Base-by-base conservation (phyloP, 1,284 basidiomycete genomes). In the Pseudozyma tsukubaensis region DNA sequence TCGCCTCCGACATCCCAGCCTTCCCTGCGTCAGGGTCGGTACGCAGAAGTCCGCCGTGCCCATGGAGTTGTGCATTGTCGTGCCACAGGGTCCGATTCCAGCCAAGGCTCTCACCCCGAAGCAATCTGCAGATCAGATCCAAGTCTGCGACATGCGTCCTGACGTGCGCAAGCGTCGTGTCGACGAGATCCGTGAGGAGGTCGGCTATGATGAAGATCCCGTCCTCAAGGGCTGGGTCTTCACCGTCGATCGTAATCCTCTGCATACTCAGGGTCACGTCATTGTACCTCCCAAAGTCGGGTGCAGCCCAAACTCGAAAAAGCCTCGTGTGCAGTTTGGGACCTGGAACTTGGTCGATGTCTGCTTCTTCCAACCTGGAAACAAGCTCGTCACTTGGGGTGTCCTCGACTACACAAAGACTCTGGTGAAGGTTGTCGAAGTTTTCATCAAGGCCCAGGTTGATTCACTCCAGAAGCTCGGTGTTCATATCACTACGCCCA, bases 141-240 rank as follows among this genome's bases (percentile, higher is more conserved):
- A 51, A 8, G 58, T 59, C 14, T 61, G 63, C 1, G 69, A 59
- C 4, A 69, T 72, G 44, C 37, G 37, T 0, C 79, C 79, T 7
- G 52, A 50, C 21, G 51, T 49, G 1, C 72, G 76, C 45, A 65
- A 55, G 58, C 48, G 29, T 4, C 68, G 75, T 14, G 60, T 75
- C 51, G 50, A 60, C 13, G 55, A 71, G 50, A 72, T 79, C 34
- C 69, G 79, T 18, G 44, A 39, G 13, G 52, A 75, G 50, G 62
- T 76, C 42, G 55, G 37, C 57, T 79, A 77, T 58, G 79, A 80
- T 49, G 43, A 29, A 21, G 68, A 65, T 34, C 58, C 50, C 18
- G 34, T 57, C 40, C 48, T 79, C 14, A 34, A 76, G 21, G 72
- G 79, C 5, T 87, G 86, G 86, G 86, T 85, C 5, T 52, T 88